Evolutionary conservation across 1,284 basidiomycete genomes (phyloP), one percentile per base, ranked within the genome.

Genomic region (Leccinum discolor): DNA sequence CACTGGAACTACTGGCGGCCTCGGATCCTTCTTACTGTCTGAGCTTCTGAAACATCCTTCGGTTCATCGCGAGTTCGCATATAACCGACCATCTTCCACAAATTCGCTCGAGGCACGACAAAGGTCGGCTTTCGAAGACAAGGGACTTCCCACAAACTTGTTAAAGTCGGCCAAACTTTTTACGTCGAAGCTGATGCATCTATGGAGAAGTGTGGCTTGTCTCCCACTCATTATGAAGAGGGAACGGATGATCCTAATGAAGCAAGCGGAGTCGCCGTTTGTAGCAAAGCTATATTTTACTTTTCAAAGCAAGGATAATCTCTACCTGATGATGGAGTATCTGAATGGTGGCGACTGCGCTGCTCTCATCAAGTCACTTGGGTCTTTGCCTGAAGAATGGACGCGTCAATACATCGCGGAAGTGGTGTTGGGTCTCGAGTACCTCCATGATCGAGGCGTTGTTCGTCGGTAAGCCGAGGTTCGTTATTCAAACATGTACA

Each of bases 311-410:
- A 95, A 96, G 80, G 96, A 99, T 50, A 99, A 99, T 77, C 81
- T 99, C 65, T 99, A 99, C 80, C 86, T 99, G 54, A 93, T 99
- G 65, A 99, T 99, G 98, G 98, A 99, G 79, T 97, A 97, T 75
- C 84, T 96, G 47, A 98, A 95, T 73, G 98, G 98, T 47, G 98
- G 98, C 21, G 98, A 99, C 75, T 99, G 97, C 74, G 95, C 96
- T 5, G 94, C 95, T 5, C 86, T 99, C 65, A 93, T 99, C 85
- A 99, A 99, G 81, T 92, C 93, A 16, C 77, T 99, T 18, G 98
- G 96, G 8, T 91, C 86, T 18, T 80, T 99, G 38, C 92, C 95
- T 0, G 96, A 99, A 78, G 96, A 98, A 71, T 99, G 98, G 98
- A 92, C 96, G 2, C 90, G 90, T 77, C 93, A 96, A 73, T 99